A percentile compares a stretch with the other conserved stretches of the same genome.
Conservation (phyloP, 2,329 filamentous ascomycete species). For the Cercospora nicotianae region DNA sequence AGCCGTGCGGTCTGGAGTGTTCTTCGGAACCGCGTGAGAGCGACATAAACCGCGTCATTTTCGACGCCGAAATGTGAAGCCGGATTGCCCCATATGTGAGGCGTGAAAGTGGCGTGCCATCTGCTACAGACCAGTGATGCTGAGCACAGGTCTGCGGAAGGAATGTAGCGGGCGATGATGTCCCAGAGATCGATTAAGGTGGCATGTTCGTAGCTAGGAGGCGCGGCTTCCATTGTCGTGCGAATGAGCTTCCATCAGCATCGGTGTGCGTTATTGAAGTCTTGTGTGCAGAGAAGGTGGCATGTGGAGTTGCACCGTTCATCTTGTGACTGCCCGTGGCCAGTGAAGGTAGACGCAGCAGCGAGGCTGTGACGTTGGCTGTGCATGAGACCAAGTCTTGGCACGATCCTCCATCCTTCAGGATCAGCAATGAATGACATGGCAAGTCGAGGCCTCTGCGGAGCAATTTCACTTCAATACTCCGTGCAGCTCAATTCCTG, state of each 20-base stretch:
- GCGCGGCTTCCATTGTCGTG: constrained; percentile 54
- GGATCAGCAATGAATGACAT: not conserved
- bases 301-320: not conserved
- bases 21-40: constrained; percentile 59
- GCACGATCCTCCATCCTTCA: not conserved
- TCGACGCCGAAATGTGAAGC: constrained; percentile 62
- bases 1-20: constrained; percentile 56
- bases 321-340: not conserved
- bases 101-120: constrained; percentile 61
- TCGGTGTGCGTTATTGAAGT: not conserved
- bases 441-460: not conserved
- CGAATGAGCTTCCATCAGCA: not conserved
- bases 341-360: not conserved
- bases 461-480: not conserved
- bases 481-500: not conserved
- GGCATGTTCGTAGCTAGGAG: constrained; percentile 61
- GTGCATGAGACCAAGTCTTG: constrained; percentile 1
- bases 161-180: constrained; percentile 58
- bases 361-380: not conserved
- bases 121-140: constrained; percentile 56
- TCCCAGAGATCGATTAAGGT: constrained; percentile 57
- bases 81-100: constrained; percentile 62
- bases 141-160: constrained; percentile 57
- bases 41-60: constrained; percentile 62
- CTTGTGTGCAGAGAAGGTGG: not conserved